phyloP scores from a whole-genome alignment of 352 stramenopile genomes.

The Pythium brachiatum region DNA sequence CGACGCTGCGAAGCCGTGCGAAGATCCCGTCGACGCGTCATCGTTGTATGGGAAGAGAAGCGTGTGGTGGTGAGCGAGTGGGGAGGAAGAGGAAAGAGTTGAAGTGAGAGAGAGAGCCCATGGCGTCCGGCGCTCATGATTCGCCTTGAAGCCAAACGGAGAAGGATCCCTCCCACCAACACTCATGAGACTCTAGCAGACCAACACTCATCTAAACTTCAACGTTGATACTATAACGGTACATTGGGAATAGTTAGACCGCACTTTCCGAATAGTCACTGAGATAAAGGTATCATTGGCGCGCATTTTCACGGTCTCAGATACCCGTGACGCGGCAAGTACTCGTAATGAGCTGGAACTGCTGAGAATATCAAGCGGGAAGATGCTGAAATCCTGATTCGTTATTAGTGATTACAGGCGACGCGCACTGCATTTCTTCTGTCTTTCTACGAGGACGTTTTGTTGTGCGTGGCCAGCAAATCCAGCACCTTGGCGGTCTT shows the following conservation, averaged over 20 bases:
- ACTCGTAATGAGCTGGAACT: neutral
- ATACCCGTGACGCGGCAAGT: neutral
- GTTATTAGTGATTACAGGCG: neutral
- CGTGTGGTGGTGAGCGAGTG: neutral
- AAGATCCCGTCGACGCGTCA: neutral
- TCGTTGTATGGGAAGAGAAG: neutral
- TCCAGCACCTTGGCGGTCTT: slow-evolving; percentile 73
- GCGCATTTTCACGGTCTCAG: neutral
- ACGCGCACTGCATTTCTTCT: no score
- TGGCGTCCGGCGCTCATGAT: neutral
- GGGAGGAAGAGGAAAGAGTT: slow-evolving; percentile 14
- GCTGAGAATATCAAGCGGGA: neutral
- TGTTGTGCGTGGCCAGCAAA: slow-evolving; percentile 28
- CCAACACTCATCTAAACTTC: slow-evolving; percentile 17
- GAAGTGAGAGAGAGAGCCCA: slow-evolving; percentile 6
- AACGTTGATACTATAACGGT: neutral
- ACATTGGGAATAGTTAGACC: no score
- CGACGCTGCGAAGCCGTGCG: neutral
- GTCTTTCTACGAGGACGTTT: neutral
- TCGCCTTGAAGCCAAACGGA: slow-evolving; percentile 7
- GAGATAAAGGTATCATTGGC: neutral
- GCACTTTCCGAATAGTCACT: neutral
- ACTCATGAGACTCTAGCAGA: slow-evolving; percentile 1
- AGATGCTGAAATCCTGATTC: neutral
- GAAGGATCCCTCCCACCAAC: slow-evolving; percentile 18